phyloP scores from a whole-genome alignment of 2,329 filamentous ascomycete genomes.

The Zymoseptoria passerinii region DNA sequence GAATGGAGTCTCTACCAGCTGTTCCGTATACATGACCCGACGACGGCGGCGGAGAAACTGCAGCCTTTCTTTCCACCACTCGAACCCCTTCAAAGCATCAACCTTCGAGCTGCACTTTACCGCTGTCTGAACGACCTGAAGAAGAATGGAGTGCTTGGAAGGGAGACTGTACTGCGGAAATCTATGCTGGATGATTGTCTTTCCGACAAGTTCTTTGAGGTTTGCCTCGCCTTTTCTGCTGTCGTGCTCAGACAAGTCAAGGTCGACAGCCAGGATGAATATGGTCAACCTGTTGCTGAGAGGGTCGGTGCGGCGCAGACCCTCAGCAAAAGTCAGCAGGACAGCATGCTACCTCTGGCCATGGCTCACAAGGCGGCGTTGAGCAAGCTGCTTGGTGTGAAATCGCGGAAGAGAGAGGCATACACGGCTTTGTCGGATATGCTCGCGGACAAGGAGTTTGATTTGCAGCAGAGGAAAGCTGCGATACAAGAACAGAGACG shows the following conservation, averaged over 20 bases:
- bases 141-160: constrained; percentile 73
- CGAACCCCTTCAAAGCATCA: constrained; percentile 83
- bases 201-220: constrained; percentile 80
- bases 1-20: constrained; percentile 91
- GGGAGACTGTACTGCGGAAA: constrained; percentile 75
- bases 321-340: constrained; percentile 27
- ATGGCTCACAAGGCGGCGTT: constrained; percentile 66
- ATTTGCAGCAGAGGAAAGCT: constrained; percentile 46
- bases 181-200: constrained; percentile 96
- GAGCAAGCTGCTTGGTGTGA: constrained; percentile 49
- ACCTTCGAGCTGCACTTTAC: constrained; percentile 75
- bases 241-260: constrained; percentile 62
- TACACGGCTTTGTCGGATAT: constrained; percentile 58
- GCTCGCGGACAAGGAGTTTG: constrained; percentile 29
- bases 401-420: constrained; percentile 49
- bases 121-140: constrained; percentile 76
- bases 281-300: constrained; percentile 38
- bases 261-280: constrained; percentile 40
- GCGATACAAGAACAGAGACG: constrained; percentile 17
- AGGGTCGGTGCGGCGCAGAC: constrained; percentile 40
- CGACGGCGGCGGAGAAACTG: constrained; percentile 71
- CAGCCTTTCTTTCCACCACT: constrained; percentile 83
- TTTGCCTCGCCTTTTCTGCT: constrained; percentile 76
- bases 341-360: constrained; percentile 54
- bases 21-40: constrained; percentile 73